These are phyloP conservation scores for Lepiota brunneoincarnata DNA, from an alignment of 768 basidiomycete genomes.

Conservation along the genomic window DNA sequence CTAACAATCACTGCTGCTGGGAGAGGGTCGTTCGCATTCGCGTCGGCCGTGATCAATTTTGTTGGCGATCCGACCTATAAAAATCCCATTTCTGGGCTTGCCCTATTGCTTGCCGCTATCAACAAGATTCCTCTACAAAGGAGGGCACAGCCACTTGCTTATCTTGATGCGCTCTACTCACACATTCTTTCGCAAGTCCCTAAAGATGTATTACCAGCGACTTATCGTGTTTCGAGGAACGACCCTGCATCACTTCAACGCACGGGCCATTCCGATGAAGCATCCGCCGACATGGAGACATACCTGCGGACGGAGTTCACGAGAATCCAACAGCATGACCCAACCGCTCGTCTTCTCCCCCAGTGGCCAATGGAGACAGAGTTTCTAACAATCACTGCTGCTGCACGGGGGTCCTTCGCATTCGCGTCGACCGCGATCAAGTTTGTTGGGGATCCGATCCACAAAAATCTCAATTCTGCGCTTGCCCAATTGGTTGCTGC, in stretches of 20 bases:
- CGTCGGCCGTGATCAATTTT: neutral
- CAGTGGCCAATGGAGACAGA: too few relatives aligned
- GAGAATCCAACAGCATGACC: too few relatives aligned
- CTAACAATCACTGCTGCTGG: neutral
- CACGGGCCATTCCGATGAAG: too few relatives aligned
- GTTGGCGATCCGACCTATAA: neutral
- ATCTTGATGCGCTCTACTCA: constrained; percentile 10
- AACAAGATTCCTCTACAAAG: neutral
- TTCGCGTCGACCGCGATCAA: too few relatives aligned
- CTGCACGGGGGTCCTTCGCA: too few relatives aligned
- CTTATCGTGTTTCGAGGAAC: too few relatives aligned
- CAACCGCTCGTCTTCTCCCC: too few relatives aligned
- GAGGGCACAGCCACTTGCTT: constrained; percentile 1
- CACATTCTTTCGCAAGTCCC: neutral
- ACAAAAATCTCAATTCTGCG: neutral
- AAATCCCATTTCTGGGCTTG: neutral
- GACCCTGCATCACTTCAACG: too few relatives aligned
- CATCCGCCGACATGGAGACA: too few relatives aligned
- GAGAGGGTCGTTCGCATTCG: neutral
- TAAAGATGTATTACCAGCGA: neutral
- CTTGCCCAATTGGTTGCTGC: neutral
- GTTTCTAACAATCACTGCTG: too few relatives aligned
- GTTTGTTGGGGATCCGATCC: neutral
- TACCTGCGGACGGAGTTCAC: too few relatives aligned
- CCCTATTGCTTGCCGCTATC: neutral